Evolutionary conservation across 768 basidiomycete species (phyloP).

Genomic region (Collybia sordida): DNA sequence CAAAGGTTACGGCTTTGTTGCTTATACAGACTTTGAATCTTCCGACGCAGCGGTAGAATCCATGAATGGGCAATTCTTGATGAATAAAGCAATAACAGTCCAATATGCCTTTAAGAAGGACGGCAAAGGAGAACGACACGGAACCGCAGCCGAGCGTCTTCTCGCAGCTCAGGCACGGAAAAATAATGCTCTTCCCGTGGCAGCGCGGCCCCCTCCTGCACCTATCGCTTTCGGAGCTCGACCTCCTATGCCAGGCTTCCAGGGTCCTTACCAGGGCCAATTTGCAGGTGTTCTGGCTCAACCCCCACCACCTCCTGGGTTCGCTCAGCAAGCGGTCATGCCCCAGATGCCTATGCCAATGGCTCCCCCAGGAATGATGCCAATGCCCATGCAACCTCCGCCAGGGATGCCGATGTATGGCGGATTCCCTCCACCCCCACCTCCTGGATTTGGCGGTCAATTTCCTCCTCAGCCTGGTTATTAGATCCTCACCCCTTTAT

Average conservation of each 20-base stretch:
- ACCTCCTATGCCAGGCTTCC: conserved; percentile 68
- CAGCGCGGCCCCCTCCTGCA: conserved; percentile 72
- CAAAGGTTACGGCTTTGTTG: conserved; percentile 97
- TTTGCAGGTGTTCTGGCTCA: conserved; percentile 87
- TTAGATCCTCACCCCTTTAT: conserved; percentile 12
- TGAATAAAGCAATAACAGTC: conserved; percentile 97
- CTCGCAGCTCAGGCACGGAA: conserved; percentile 95
- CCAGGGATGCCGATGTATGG: conserved; percentile 47
- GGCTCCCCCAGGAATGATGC: conserved; percentile 18
- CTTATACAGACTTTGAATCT: conserved; percentile 96
- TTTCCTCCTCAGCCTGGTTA: conserved; percentile 45
- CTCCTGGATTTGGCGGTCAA: conserved; percentile 59
- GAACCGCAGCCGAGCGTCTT: conserved; percentile 94
- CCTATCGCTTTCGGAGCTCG: conserved; percentile 70
- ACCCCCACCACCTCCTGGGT: conserved; percentile 80
- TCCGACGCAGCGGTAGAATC: conserved; percentile 95
- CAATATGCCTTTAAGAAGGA: conserved; percentile 99
- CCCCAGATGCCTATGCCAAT: conserved; percentile 47
- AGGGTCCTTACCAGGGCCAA: conserved; percentile 86
- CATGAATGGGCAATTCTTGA: conserved; percentile 97
- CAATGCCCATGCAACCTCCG: conserved; percentile 27
- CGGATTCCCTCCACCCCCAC: conserved; percentile 61
- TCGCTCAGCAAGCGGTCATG: conserved; percentile 70
- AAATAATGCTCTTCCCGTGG: conserved; percentile 86
- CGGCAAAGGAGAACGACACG: conserved; percentile 96